Conservation (phyloP, 768 basidiomycete species). For the Amanita subjunquillea region DNA sequence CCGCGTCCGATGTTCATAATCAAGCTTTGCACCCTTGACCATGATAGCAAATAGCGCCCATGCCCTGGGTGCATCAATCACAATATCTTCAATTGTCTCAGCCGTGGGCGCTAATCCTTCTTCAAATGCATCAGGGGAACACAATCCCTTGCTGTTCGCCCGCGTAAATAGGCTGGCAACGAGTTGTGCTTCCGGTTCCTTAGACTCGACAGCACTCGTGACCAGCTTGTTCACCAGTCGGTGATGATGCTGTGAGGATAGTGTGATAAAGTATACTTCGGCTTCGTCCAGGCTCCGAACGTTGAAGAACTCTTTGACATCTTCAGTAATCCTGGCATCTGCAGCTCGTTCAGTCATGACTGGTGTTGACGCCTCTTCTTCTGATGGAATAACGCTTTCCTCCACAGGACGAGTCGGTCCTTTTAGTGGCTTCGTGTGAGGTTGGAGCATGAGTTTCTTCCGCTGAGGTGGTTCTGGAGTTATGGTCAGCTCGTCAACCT, state of each 20-base stretch:
- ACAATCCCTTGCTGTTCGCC: constrained; percentile 49
- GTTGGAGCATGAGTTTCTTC: constrained; percentile 63
- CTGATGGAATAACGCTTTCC: constrained; percentile 39
- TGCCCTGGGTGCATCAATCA: constrained; percentile 85
- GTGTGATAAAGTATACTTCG: constrained; percentile 70
- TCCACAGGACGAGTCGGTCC: constrained; percentile 36
- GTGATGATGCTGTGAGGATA: constrained; percentile 55
- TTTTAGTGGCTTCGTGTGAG: constrained; percentile 64
- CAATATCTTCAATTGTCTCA: constrained; percentile 80
- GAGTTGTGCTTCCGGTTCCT: constrained; percentile 70
- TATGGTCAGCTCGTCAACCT: constrained; percentile 13
- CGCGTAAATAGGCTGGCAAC: constrained; percentile 67
- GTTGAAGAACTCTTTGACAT: constrained; percentile 79
- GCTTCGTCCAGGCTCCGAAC: constrained; percentile 82
- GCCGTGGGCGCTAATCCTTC: constrained; percentile 60
- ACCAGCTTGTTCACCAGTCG: constrained; percentile 70
- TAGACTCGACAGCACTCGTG: constrained; percentile 66
- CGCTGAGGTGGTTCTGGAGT: constrained; percentile 46
- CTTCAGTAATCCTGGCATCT: constrained; percentile 68
- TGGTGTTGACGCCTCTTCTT: constrained; percentile 28
- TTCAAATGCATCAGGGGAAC: constrained; percentile 54
- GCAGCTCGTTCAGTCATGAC: constrained; percentile 61
- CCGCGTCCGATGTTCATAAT: constrained; percentile 44
- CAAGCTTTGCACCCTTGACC: constrained; percentile 59
- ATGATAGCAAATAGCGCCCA: constrained; percentile 67